Evolutionary conservation across 768 basidiomycete genomes (phyloP).

Genomic region (Boletales sp.): DNA sequence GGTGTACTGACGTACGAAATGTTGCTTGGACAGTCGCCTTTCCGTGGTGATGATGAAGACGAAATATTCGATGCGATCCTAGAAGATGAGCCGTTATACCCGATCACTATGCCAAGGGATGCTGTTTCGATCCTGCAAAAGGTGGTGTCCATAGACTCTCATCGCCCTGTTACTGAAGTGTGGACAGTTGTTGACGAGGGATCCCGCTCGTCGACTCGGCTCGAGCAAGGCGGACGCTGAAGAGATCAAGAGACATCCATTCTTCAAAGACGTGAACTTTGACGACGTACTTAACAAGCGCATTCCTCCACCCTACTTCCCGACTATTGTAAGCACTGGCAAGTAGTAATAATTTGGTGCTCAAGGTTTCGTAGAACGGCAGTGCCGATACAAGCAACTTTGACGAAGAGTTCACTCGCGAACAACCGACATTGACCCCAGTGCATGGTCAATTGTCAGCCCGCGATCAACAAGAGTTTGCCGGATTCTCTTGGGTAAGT

Average conservation of each 20-base stretch:
- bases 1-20: conserved; percentile 99
- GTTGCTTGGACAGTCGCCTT: conserved; percentile 97
- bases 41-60: conserved; percentile 98
- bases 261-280: conserved; percentile 98
- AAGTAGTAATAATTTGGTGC: conserved; percentile 1
- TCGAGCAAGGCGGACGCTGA: conserved; percentile 90
- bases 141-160: conserved; percentile 38
- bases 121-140: conserved; percentile 95
- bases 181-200: conserved; percentile 81
- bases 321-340: conserved; percentile 73
- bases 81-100: conserved; percentile 97
- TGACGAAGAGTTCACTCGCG: conserved; percentile 94
- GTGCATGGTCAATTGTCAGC: conserved; percentile 91
- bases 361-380: conserved; percentile 52
- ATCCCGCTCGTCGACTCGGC: conserved; percentile 87
- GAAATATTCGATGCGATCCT: conserved; percentile 99
- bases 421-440: conserved; percentile 95
- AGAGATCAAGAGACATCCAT: conserved; percentile 95
- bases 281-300: conserved; percentile 98
- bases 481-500: conserved; percentile 91
- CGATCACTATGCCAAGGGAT: conserved; percentile 98
- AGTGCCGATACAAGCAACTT: conserved; percentile 91
- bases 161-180: neutral
- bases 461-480: conserved; percentile 92
- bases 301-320: conserved; percentile 96